Base-by-base conservation (phyloP, 2,329 filamentous ascomycete species). In the Ceratocystis ficicola region DNA sequence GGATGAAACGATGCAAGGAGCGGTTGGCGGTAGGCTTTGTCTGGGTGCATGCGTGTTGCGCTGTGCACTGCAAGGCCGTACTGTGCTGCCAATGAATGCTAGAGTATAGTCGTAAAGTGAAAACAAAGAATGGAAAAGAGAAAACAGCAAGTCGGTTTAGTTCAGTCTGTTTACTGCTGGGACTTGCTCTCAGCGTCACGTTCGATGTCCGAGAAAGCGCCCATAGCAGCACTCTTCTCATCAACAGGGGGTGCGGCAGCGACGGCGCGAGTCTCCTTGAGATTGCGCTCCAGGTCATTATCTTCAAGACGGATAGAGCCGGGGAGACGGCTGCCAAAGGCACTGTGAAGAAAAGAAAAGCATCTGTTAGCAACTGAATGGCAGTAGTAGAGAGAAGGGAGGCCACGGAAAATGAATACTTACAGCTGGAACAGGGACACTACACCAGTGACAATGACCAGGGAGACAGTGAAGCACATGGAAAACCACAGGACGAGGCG, bases 241-340 rank as follows among this genome's bases (percentile, higher is more conserved):
- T 46, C 44, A n/a, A 41, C 62, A 30, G 59, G n/a, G 10, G 32
- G 5, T n/a, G 59, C 30, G 5, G 25, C 20, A 62, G 25, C 6
- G 41, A 36, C 41, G 44, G 30, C 36, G 22, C 25, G 25, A 17
- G 28, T 12, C 44, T 63, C 15, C 62, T 63, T 22, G 63, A 32
- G 1, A 15, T 12, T 30, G 28, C n/a, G 8, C 28, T 67, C 66
- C 36, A 44, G 46, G 8, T 65, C 66, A 22, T 20, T 20, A 12
- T 64, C 65, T 22, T 66, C 65, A 36, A 67, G 66, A 25, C 62
- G 62, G 57, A 67, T 62, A 36, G 66, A 64, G 12, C 30, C 57
- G 2, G 57, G 48, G 8, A 48, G 25, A 36, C 63, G 57, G 30
- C 22, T 32, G 28, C 52, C 52, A 22, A 57, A 57, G 6, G 64